Conservation (phyloP, 306 rosid species). For the Carpinus viminea region DNA sequence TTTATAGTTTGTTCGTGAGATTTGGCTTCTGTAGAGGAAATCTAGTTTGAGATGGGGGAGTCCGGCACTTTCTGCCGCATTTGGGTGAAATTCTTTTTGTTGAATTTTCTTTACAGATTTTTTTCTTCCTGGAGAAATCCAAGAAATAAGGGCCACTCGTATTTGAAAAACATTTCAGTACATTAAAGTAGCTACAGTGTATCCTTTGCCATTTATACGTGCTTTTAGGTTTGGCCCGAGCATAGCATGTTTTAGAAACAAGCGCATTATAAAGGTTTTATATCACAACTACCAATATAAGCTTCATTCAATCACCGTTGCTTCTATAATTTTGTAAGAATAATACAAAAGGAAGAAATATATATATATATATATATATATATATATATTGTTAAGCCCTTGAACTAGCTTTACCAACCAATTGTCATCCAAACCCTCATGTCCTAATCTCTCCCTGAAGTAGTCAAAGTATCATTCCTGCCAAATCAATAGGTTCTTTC, state of each 20-base stretch:
- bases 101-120: not conserved
- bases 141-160: not conserved
- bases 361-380: too few relatives aligned
- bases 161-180: not conserved
- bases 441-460: not conserved
- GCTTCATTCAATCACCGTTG: not conserved
- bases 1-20: not conserved
- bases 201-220: not conserved
- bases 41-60: not conserved
- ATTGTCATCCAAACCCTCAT: not conserved
- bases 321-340: not conserved
- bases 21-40: constrained; percentile 37
- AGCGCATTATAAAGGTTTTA: too few relatives aligned
- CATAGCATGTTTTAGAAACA: not conserved
- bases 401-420: not conserved
- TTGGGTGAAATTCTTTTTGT: not conserved
- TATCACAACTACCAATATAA: not conserved
- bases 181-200: not conserved
- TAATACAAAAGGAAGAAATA: not conserved
- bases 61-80: not conserved
- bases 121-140: too few relatives aligned
- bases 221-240: not conserved
- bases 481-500: too few relatives aligned
- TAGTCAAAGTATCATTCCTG: not conserved
- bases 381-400: not conserved